These are phyloP conservation scores for Secale cereale DNA, from an alignment of 176 grass and related monocot species.

Conservation along the genomic window DNA sequence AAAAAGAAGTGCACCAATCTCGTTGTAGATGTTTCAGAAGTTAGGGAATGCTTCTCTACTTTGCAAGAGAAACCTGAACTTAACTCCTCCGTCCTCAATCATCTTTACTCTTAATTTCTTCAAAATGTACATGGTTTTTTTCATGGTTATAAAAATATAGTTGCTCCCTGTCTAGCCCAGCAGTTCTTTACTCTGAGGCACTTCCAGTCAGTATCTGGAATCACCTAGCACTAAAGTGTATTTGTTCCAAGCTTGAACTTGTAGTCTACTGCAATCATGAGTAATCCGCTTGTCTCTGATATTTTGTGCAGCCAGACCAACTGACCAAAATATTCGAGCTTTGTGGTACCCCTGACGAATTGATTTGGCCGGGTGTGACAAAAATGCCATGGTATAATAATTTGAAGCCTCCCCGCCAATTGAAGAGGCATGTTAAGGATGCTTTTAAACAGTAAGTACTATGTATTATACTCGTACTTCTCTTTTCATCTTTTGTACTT, in stretches of 20 bases:
- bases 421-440: constrained; percentile 81
- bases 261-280: background rate
- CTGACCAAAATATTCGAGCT: constrained; percentile 86
- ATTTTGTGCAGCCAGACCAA: constrained; percentile 64
- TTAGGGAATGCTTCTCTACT: background rate
- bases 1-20: background rate
- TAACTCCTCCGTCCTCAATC: background rate
- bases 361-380: constrained; percentile 79
- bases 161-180: background rate
- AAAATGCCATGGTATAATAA: constrained; percentile 96
- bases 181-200: background rate
- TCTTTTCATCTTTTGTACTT: constrained; percentile 25
- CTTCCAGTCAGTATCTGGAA: background rate
- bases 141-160: background rate
- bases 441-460: constrained; percentile 82
- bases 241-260: background rate
- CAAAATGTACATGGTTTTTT: background rate
- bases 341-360: constrained; percentile 88
- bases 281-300: background rate
- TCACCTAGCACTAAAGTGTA: background rate
- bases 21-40: background rate
- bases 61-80: background rate
- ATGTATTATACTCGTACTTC: background rate
- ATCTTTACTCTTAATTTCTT: background rate
- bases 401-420: constrained; percentile 61